These are phyloP conservation scores for Stentor coeruleus DNA, from an alignment of 73 alveolate species.

Conservation along the genomic window DNA sequence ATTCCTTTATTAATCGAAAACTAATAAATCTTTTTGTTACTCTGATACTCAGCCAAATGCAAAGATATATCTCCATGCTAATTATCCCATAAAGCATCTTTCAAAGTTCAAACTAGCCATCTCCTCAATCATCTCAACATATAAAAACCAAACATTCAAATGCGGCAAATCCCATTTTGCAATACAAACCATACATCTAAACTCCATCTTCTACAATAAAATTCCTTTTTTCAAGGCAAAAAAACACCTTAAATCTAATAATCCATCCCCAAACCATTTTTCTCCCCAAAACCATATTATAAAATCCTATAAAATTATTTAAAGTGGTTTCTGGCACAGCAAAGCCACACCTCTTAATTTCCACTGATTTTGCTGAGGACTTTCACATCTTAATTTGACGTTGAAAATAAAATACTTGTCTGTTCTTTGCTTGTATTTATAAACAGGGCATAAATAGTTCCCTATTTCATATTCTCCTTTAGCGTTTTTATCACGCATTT, in stretches of 20 bases:
- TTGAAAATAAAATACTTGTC: slow-evolving; percentile 95
- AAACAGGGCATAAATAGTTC: slow-evolving; percentile 85
- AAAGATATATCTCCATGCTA: not conserved
- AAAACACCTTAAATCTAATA: too few relatives aligned
- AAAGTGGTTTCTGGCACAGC: slow-evolving; percentile 55
- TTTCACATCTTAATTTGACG: slow-evolving; percentile 88
- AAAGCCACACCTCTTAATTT: slow-evolving; percentile 92
- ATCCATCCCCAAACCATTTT: too few relatives aligned
- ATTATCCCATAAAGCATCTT: not conserved
- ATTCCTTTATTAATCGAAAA: too few relatives aligned
- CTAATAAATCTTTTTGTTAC: not conserved
- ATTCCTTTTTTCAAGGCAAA: too few relatives aligned
- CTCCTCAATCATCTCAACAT: not conserved
- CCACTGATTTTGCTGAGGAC: slow-evolving; percentile 90
- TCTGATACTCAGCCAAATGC: not conserved
- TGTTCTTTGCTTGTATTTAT: slow-evolving; percentile 92
- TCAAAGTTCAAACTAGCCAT: not conserved
- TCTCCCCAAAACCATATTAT: too few relatives aligned
- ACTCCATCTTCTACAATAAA: too few relatives aligned
- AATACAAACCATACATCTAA: not conserved
- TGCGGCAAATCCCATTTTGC: not conserved
- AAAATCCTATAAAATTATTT: too few relatives aligned
- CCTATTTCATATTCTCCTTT: slow-evolving; percentile 54
- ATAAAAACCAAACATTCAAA: not conserved
- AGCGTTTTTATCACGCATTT: slow-evolving; percentile 49